A percentile compares a stretch with the other conserved stretches of the same genome.
phyloP scores from a whole-genome alignment of 495 filamentous ascomycete genomes.

The Halenospora varia region DNA sequence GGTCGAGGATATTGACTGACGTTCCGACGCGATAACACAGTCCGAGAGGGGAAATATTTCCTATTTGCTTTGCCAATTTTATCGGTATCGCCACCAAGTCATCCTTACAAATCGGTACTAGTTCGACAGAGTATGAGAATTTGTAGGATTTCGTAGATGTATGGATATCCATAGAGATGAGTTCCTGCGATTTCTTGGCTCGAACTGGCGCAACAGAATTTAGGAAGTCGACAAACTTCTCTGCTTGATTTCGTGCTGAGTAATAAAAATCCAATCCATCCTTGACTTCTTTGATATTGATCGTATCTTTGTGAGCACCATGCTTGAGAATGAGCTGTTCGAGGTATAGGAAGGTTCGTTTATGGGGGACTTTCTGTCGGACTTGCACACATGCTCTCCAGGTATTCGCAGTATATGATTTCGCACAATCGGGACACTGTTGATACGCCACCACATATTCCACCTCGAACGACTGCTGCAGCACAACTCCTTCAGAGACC shows the following conservation, averaged over 20 bases:
- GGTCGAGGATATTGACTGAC: conserved; percentile 83
- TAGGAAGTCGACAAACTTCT: conserved; percentile 89
- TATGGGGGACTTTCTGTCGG: conserved; percentile 94
- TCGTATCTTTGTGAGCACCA: conserved; percentile 83
- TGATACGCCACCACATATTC: conserved; percentile 83
- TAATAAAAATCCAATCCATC: conserved; percentile 97
- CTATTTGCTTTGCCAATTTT: conserved; percentile 76
- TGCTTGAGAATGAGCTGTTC: conserved; percentile 97
- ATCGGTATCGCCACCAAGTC: conserved; percentile 90
- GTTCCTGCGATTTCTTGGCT: conserved; percentile 81
- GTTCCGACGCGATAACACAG: conserved; percentile 90
- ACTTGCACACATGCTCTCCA: conserved; percentile 87
- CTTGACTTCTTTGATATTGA: conserved; percentile 94
- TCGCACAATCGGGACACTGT: conserved; percentile 88
- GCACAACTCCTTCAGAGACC: conserved; percentile 67
- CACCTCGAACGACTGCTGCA: conserved; percentile 94
- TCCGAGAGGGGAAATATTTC: conserved; percentile 78
- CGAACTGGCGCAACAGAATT: conserved; percentile 72
- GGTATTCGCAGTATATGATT: conserved; percentile 92
- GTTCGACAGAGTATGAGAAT: conserved; percentile 78
- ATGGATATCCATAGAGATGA: conserved; percentile 92
- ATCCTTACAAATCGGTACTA: conserved; percentile 94
- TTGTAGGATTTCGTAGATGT: conserved; percentile 88
- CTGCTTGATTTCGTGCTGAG: conserved; percentile 80
- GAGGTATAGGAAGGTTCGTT: conserved; percentile 93